Percentiles rank a stretch among this genome's conserved stretches.
Conservation (phyloP, 306 rosid species). For the Vigna angularis region DNA sequence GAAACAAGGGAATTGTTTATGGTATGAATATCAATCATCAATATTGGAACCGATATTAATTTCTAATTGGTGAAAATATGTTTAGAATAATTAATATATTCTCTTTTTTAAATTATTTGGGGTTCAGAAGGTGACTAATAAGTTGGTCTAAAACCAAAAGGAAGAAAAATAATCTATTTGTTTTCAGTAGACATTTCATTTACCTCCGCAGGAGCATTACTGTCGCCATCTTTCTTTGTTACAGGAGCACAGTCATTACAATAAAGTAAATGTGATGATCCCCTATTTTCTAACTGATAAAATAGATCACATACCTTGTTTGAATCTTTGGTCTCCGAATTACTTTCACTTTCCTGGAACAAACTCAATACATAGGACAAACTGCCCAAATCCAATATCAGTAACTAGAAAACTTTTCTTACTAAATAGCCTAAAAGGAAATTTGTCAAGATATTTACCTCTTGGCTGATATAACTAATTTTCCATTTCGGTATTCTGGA, state of each 20-base stretch:
- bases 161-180: not conserved
- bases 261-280: not conserved
- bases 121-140: not conserved
- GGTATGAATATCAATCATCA: not conserved
- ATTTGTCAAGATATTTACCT: conserved; percentile 57
- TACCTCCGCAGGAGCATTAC: not conserved
- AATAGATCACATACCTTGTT: conserved; percentile 62
- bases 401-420: conserved; percentile 36
- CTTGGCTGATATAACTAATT: conserved; percentile 78
- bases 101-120: not conserved
- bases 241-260: conserved; percentile 59
- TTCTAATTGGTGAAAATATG: not conserved
- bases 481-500: conserved; percentile 89
- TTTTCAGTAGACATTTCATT: not conserved
- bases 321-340: conserved; percentile 67
- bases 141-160: not conserved
- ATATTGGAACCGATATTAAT: not conserved
- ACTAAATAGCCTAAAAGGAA: conserved; percentile 14
- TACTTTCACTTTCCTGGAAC: conserved; percentile 70
- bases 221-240: conserved; percentile 68
- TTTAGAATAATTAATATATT: not conserved
- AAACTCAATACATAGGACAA: conserved; percentile 83
- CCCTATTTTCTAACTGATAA: not conserved
- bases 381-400: conserved; percentile 62
- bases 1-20: not conserved